Evolutionary conservation across 495 filamentous ascomycete species (phyloP).

Genomic region (Lasiosphaeria ovina): DNA sequence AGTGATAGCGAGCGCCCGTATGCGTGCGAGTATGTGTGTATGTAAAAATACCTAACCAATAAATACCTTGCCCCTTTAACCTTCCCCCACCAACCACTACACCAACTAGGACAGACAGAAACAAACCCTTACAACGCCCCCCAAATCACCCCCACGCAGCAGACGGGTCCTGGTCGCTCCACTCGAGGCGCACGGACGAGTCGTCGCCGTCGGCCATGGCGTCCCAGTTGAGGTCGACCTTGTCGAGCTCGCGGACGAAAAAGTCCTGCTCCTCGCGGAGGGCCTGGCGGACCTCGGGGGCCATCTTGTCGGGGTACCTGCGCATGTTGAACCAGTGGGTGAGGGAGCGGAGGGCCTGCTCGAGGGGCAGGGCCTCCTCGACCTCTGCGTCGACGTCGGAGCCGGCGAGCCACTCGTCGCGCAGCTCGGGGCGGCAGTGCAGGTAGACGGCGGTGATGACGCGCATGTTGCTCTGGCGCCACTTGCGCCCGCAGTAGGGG

Average conservation of each 20-base stretch:
- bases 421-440: constrained; percentile 84
- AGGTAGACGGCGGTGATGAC: constrained; percentile 96
- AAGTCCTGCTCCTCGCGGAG: constrained; percentile 83
- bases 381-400: constrained; percentile 89
- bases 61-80: background rate
- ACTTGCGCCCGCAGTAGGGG: constrained; percentile 95
- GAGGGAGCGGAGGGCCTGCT: constrained; percentile 80
- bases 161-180: background rate
- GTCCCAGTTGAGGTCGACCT: constrained; percentile 43
- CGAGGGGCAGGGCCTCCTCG: constrained; percentile 84
- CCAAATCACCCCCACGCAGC: constrained; percentile 33
- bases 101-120: background rate
- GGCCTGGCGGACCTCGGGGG: constrained; percentile 58
- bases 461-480: constrained; percentile 97
- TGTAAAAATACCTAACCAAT: background rate
- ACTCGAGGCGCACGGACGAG: background rate
- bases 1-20: too few species aligned
- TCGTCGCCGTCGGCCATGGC: constrained; percentile 27
- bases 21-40: too few species aligned
- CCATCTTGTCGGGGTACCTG: constrained; percentile 78
- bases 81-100: background rate
- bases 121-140: background rate
- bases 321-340: constrained; percentile 92
- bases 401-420: constrained; percentile 94
- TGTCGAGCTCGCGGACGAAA: constrained; percentile 84